Base-by-base conservation (phyloP, 108 stramenopile species). In the Cyclotella kingstonii region DNA sequence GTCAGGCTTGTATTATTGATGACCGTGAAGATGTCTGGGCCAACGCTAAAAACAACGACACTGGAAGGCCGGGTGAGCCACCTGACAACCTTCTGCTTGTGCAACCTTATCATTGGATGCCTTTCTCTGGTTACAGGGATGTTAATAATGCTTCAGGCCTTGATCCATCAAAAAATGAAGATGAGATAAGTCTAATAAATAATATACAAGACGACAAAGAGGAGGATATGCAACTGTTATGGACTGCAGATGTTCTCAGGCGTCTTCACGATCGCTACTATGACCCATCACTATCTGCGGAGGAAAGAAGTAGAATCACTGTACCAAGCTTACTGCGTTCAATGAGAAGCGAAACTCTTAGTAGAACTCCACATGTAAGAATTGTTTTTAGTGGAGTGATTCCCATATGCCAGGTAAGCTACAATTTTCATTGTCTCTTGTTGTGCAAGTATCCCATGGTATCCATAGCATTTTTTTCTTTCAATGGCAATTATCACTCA, bases 11-110 rank as follows among this genome's bases (percentile, higher is more conserved):
- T 1, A 88, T 94, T 39, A 62, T 94, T 14, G 92, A 94, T 57
- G 92, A 94, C 66, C 72, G 92, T 15, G 92, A 94, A 77, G 92
- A 94, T 74, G 92, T 94, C 3, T 94, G 92, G 92, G 92, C 92
- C 46, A 90, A 90, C 53, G 89, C 89, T 0, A 53, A 68, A 18
- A 79, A 88, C 44, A 91, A 87, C 61, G 58, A 17, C 30, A 68
- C 76, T 22, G 69, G 71, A 8, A 61, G 84, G n/a, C 55, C 66
- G 1, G 89, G 92, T 26, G 92, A 94, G 74, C 92, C 92, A 14
- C 92, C 92, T 26, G 79, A 81, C 56, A 90, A 90, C 66, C 65
- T 90, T 14, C 73, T 90, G 17, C 60, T 89, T 39, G 85, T 87
- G 6, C 64, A 73, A 60, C 87, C 92, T 12, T 94, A 90, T 76